Conservation (phyloP, 129 eudicot species). For the Deinandra increscens region DNA sequence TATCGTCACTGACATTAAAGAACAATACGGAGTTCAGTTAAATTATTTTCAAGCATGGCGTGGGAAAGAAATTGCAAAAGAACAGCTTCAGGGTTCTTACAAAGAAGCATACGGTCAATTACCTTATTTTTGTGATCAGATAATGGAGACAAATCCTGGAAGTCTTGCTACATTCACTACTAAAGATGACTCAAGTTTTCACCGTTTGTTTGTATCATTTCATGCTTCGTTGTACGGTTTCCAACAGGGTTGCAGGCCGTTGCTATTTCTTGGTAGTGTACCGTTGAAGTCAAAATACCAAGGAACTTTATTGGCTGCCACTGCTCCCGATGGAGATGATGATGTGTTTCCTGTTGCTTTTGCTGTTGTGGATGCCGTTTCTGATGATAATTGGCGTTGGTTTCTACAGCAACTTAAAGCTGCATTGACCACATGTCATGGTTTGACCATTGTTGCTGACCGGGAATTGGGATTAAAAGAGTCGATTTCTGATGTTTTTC, state of each 20-base stretch:
- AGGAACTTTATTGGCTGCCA: slow-evolving; percentile 86
- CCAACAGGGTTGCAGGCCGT: slow-evolving; percentile 83
- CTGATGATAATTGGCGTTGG: slow-evolving; percentile 89
- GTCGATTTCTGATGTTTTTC: slow-evolving; percentile 64
- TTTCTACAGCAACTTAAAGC: slow-evolving; percentile 70
- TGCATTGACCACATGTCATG: slow-evolving; percentile 47
- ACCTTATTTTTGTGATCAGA: slow-evolving; percentile 72
- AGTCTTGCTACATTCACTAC: slow-evolving; percentile 86
- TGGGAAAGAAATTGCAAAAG: slow-evolving; percentile 94
- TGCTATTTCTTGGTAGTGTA: slow-evolving; percentile 76
- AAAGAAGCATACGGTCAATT: slow-evolving; percentile 88
- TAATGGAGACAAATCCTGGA: slow-evolving; percentile 98
- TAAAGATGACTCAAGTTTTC: slow-evolving; percentile 87
- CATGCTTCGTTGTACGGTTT: slow-evolving; percentile 76
- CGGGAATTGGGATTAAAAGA: slow-evolving; percentile 71
- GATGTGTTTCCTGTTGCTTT: slow-evolving; percentile 91
- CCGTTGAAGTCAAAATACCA: slow-evolving; percentile 83
- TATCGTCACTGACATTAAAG: slow-evolving; percentile 79
- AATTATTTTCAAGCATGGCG: slow-evolving; percentile 99
- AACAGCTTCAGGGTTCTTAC: slow-evolving; percentile 95
- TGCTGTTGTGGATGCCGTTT: slow-evolving; percentile 79
- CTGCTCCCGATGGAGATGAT: slow-evolving; percentile 87
- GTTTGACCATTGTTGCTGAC: slow-evolving; percentile 77
- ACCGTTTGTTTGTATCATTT: slow-evolving; percentile 82
- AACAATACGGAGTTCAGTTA: slow-evolving; percentile 79